Percentiles rank a stretch among this genome's conserved stretches.
phyloP scores from a whole-genome alignment of 164 flowering plant genomes.

The Dillenia suffruticosa region DNA sequence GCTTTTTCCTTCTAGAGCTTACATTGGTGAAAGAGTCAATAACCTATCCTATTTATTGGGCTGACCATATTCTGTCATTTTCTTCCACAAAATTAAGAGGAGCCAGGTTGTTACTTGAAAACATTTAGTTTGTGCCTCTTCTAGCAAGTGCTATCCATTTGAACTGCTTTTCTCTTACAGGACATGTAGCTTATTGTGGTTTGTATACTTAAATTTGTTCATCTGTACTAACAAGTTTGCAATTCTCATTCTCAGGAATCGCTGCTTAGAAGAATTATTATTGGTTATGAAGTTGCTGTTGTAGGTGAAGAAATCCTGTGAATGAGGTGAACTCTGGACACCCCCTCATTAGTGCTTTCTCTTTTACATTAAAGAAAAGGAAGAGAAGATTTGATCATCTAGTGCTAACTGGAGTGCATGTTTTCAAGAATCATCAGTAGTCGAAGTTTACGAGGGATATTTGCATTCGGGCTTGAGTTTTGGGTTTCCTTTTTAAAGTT shows the following conservation, averaged over 20 bases:
- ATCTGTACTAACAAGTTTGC: constrained; percentile 1
- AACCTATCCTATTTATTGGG: no score
- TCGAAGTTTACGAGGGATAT: constrained; percentile 22
- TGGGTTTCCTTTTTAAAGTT: constrained; percentile 17
- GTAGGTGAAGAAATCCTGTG: constrained; percentile 30
- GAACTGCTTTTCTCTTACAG: no score
- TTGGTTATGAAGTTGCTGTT: constrained; percentile 5
- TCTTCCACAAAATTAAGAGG: no score
- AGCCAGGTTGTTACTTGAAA: no score
- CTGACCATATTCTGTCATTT: no score
- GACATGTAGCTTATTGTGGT: no score
- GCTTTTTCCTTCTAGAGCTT: no score
- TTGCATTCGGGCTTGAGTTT: constrained; percentile 33
- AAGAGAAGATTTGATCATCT: constrained; percentile 17
- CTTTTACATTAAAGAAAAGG: constrained; percentile 10
- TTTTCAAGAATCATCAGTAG: constrained; percentile 21
- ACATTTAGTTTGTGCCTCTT: no score
- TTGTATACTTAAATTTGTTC: not conserved
- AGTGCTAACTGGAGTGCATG: constrained; percentile 30
- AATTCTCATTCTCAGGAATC: constrained; percentile 25
- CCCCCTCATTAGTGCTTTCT: constrained; percentile 4
- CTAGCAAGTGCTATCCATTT: no score
- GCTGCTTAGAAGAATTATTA: constrained; percentile 25
- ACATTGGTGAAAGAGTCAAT: no score
- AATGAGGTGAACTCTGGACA: constrained; percentile 25